Conservation (phyloP, 805 yeast species). For the Crinitomyces ghanaensis region DNA sequence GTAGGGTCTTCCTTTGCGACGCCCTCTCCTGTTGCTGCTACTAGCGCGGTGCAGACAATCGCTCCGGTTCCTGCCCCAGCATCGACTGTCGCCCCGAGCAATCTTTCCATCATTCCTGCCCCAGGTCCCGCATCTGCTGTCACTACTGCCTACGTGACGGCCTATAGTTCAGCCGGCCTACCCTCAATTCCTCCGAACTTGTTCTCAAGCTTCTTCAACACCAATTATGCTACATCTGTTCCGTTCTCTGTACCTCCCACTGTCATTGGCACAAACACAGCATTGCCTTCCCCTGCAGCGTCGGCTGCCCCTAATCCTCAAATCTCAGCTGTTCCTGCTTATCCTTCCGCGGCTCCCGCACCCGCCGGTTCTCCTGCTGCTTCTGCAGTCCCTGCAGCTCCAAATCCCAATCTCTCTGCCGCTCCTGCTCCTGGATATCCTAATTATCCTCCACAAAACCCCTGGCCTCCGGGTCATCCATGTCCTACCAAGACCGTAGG, state of each 20-base stretch:
- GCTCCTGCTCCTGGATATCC: neutral
- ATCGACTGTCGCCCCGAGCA: neutral
- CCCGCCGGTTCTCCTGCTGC: neutral
- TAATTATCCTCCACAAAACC: neutral
- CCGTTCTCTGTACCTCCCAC: slow-evolving; percentile 43
- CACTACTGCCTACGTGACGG: neutral
- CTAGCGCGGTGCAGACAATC: neutral
- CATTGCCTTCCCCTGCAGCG: slow-evolving; percentile 51
- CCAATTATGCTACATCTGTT: neutral
- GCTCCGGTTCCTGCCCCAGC: slow-evolving; percentile 4
- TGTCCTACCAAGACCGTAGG: neutral
- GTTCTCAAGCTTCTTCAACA: neutral
- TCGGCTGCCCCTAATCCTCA: neutral
- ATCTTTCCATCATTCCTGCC: neutral
- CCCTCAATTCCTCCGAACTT: neutral
- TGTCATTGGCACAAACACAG: slow-evolving; percentile 76
- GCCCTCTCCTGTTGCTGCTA: neutral
- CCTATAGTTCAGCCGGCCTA: neutral
- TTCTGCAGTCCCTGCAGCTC: neutral
- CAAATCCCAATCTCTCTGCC: neutral
- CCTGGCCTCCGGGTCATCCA: neutral
- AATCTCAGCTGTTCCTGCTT: neutral
- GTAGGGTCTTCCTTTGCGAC: neutral
- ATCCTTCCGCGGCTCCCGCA: neutral
- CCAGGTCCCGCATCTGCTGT: neutral